phyloP scores from a whole-genome alignment of 2,329 filamentous ascomycete genomes.

The Chrysoporthe puriensis region DNA sequence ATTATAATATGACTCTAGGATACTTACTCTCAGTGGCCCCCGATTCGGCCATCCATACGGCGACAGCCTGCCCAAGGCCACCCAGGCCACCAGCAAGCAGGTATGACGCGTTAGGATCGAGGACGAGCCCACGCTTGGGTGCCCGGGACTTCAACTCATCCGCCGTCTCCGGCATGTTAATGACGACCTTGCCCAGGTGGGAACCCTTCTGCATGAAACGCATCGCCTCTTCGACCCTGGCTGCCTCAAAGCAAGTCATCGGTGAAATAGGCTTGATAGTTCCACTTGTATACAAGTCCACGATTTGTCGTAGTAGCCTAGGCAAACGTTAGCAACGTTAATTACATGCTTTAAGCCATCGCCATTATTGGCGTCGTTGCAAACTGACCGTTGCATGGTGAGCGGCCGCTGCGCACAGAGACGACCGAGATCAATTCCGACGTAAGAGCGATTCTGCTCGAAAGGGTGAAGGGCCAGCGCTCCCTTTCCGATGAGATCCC shows the following conservation, averaged over 20 bases:
- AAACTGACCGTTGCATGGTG: background rate
- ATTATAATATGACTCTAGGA: background rate
- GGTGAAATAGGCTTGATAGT: conserved; percentile 29
- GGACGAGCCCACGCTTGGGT: background rate
- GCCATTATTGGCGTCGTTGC: background rate
- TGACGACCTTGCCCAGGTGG: conserved; percentile 48
- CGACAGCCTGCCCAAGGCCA: conserved; percentile 11
- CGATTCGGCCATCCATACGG: conserved; percentile 17
- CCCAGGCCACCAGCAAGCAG: conserved; percentile 17
- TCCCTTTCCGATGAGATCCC: conserved; percentile 14
- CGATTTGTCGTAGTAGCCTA: conserved; percentile 1
- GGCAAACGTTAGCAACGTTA: background rate
- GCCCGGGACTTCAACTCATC: conserved; percentile 5
- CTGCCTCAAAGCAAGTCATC: conserved; percentile 32
- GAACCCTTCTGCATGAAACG: conserved; percentile 43
- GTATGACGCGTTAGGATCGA: conserved; percentile 15
- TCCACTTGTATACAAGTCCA: conserved; percentile 22
- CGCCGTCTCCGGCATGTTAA: conserved; percentile 32
- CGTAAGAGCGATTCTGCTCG: conserved; percentile 12
- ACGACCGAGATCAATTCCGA: background rate
- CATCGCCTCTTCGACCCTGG: conserved; percentile 38
- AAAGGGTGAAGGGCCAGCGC: conserved; percentile 33
- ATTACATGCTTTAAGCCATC: background rate
- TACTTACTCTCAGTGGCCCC: conserved; percentile 1
- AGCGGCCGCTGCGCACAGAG: conserved; percentile 1